Conservation (phyloP, 2,329 filamentous ascomycete species). For the Colletotrichum tofieldiae region DNA sequence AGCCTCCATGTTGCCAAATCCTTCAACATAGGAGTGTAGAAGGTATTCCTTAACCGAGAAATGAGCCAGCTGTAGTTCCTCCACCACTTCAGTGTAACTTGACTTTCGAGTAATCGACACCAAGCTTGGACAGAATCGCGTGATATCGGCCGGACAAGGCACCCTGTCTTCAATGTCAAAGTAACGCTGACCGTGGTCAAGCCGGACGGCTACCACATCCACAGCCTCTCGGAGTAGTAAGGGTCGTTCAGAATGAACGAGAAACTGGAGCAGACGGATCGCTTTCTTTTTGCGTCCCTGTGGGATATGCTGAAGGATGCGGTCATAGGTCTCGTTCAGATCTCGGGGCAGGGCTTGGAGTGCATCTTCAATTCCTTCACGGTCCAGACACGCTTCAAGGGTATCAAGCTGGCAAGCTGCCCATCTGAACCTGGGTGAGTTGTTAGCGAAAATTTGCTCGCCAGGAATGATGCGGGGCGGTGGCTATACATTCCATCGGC, state of each 20-base stretch:
- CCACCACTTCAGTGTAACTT: neutral
- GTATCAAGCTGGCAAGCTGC: constrained; percentile 26
- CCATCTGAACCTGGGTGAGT: constrained; percentile 14
- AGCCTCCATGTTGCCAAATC: neutral
- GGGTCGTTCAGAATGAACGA: constrained; percentile 44
- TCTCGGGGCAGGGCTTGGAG: neutral
- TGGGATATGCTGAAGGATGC: neutral
- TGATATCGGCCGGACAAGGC: neutral
- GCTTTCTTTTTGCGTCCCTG: neutral
- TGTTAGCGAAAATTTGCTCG: neutral
- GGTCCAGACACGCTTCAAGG: neutral
- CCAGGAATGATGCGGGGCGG: neutral
- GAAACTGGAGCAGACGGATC: constrained; percentile 47
- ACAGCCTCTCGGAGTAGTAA: constrained; percentile 43
- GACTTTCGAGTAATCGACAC: neutral
- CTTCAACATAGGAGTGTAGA: neutral
- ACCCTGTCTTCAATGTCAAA: neutral
- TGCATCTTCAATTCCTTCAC: neutral
- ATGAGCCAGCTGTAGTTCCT: neutral
- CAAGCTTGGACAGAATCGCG: neutral
- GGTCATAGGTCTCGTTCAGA: constrained; percentile 21
- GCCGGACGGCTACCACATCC: constrained; percentile 35
- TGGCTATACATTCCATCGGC: constrained; percentile 15
- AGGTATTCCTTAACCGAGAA: neutral
- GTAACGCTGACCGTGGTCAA: neutral